Evolutionary conservation across 305 asterid genomes (phyloP), one percentile per base, ranked within the genome.

Genomic region (Striga hermonthica): DNA sequence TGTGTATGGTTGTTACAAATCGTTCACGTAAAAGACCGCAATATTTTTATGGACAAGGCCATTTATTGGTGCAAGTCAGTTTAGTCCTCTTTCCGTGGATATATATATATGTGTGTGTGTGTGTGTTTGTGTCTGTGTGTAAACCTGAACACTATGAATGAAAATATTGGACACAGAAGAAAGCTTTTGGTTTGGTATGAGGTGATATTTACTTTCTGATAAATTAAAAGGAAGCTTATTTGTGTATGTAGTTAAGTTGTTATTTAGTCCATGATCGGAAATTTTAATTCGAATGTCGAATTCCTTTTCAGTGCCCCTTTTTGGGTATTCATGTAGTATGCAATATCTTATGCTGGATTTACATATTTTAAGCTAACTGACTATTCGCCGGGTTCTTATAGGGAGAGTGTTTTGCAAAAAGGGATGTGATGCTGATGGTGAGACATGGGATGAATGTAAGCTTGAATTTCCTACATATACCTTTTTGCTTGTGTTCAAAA

Each of bases 351-450:
- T 2, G 2, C 1, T 22, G 31, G 31, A 22, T 22, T 22, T 22
- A 22, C 31, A 22, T 22, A 22, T 22, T 22, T 22, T 22, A 22
- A 22, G 31, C 31, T 22, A 22, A 22, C 31, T 22, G 31, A 22
- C 31, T 22, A 22, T 39, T 16, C 10, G 15, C 7, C 3, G 64
- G 57, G 68, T 75, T 66, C 50, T 68, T 81, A 79, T 57, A 88
- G 96, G 96, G 96, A 79, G 96, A 69, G 89, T 88, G 58, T 88
- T 81, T 50, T 88, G 96, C 82, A 88, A 88, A 69, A 88, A 88
- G 71, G 96, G 95, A 4, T 86, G 96, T 44, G 84, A 84, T 76
- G 76, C 87, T 67, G 95, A 89, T 77, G 90, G 88, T 8, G 95
- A 89, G 9, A 80, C 88, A 3, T 84, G 83, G 88, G 95, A 86